Conservation (phyloP, 2,329 filamentous ascomycete species). For the Aspergillus costaricaensis region DNA sequence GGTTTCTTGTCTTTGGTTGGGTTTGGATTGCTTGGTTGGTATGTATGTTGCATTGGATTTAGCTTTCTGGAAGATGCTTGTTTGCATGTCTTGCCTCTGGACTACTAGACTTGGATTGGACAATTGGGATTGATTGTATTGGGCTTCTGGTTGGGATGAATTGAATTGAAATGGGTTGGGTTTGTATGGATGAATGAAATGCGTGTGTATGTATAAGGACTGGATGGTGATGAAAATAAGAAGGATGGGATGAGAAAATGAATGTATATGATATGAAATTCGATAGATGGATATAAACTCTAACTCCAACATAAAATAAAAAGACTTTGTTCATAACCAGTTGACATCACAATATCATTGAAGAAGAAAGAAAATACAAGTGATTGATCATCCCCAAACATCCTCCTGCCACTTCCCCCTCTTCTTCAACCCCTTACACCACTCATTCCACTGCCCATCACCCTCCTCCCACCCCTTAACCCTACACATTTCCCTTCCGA, state of each 20-base stretch:
- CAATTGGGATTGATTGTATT: neutral
- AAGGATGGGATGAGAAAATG: too few species aligned
- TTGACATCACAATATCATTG: too few species aligned
- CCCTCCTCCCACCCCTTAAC: constrained; percentile 36
- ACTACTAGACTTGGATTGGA: too few species aligned
- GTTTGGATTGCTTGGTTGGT: neutral
- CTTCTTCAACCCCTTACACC: constrained; percentile 53
- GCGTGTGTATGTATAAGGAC: neutral
- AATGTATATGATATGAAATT: neutral
- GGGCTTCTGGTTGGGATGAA: neutral
- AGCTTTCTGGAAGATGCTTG: neutral
- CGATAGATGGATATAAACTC: neutral
- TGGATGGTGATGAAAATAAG: too few species aligned
- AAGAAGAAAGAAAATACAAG: too few species aligned
- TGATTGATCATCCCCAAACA: constrained; percentile 44
- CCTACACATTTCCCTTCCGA: constrained; percentile 40
- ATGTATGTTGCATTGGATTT: neutral
- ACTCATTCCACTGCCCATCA: constrained; percentile 46
- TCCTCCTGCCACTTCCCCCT: constrained; percentile 57
- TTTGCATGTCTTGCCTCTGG: neutral
- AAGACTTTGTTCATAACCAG: neutral
- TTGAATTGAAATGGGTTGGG: neutral
- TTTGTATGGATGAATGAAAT: neutral
- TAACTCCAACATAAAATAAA: too few species aligned
- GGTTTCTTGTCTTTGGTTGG: neutral